These are phyloP conservation scores for Tylopilus intermedius DNA, from an alignment of 768 basidiomycete genomes.

Conservation along the genomic window DNA sequence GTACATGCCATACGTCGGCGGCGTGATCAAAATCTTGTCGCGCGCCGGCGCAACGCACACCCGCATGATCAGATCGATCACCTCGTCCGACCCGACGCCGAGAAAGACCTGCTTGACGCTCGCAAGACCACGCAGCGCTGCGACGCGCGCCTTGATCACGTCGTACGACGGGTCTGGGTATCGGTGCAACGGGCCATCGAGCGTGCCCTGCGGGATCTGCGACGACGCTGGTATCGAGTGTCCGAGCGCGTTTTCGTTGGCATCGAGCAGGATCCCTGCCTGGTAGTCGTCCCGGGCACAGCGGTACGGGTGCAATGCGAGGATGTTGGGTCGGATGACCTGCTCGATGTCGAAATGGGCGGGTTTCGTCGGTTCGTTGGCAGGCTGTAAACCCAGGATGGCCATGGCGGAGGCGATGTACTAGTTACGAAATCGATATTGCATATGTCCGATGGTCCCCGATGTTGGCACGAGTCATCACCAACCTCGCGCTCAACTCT, in stretches of 20 bases:
- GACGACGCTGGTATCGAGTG: conserved; percentile 57
- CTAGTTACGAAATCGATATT: no score
- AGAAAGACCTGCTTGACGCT: conserved; percentile 72
- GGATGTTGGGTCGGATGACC: conserved; percentile 91
- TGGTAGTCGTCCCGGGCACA: conserved; percentile 96
- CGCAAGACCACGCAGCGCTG: conserved; percentile 64
- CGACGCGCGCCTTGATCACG: conserved; percentile 71
- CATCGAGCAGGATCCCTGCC: conserved; percentile 87
- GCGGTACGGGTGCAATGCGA: conserved; percentile 85
- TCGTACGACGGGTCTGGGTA: conserved; percentile 93
- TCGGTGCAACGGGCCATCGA: conserved; percentile 65
- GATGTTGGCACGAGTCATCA: no score
- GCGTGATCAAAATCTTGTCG: conserved; percentile 84
- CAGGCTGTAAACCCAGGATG: conserved; percentile 55
- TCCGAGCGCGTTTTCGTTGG: conserved; percentile 95
- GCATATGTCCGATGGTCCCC: no score
- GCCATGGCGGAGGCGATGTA: conserved; percentile 40
- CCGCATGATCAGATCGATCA: conserved; percentile 90
- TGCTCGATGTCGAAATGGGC: conserved; percentile 80
- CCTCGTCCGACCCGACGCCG: conserved; percentile 95
- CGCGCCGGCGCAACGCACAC: conserved; percentile 74
- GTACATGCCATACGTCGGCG: conserved; percentile 99
- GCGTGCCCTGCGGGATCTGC: conserved; percentile 29
- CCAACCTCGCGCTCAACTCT: no score
- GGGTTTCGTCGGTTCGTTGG: conserved; percentile 46